These are phyloP conservation scores for Jackrogersella minutella DNA, from an alignment of 495 filamentous ascomycete genomes.

Conservation along the genomic window DNA sequence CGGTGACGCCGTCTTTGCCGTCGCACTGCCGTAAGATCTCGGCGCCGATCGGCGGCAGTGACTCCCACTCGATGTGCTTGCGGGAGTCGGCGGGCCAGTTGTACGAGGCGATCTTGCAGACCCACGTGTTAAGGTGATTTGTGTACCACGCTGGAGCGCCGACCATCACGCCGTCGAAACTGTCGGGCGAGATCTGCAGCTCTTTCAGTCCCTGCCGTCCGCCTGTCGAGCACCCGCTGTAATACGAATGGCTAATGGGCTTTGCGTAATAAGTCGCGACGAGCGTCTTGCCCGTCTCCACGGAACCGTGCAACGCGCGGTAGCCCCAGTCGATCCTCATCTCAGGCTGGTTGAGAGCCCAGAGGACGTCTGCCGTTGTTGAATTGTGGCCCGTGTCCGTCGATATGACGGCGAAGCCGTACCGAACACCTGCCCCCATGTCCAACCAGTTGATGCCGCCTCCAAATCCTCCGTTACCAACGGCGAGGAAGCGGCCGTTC, in stretches of 20 bases:
- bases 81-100: constrained; percentile 54
- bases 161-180: constrained; percentile 75
- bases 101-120: constrained; percentile 47
- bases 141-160: constrained; percentile 66
- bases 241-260: constrained; percentile 59
- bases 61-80: constrained; percentile 59
- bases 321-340: constrained; percentile 55
- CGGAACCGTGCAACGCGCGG: constrained; percentile 60
- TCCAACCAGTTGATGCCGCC: constrained; percentile 64
- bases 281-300: constrained; percentile 48
- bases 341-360: constrained; percentile 57
- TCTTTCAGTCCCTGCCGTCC: constrained; percentile 65
- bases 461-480: constrained; percentile 61
- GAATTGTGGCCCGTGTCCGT: constrained; percentile 66
- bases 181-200: constrained; percentile 60
- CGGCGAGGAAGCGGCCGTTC: constrained; percentile 58
- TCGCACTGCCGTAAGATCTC: constrained; percentile 74
- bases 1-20: constrained; percentile 65
- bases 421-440: constrained; percentile 54
- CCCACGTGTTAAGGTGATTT: constrained; percentile 59
- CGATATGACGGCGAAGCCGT: constrained; percentile 62
- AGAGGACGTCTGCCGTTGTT: constrained; percentile 46
- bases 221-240: constrained; percentile 65
- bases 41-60: constrained; percentile 61
- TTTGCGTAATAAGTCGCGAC: constrained; percentile 52